Evolutionary conservation across 768 basidiomycete genomes (phyloP).

Genomic region (Collybia sordida): DNA sequence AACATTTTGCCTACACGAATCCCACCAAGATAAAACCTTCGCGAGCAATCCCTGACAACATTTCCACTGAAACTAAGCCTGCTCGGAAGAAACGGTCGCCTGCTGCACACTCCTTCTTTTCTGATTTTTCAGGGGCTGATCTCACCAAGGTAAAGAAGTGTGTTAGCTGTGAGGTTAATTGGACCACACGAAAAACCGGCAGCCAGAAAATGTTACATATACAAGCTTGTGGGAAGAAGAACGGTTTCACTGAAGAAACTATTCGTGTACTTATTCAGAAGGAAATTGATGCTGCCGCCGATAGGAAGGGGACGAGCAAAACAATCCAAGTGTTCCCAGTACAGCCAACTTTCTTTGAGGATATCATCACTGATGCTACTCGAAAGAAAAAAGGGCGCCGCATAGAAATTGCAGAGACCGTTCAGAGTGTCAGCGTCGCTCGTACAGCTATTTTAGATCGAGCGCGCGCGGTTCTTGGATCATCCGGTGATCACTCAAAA

Average conservation of each 20-base stretch:
- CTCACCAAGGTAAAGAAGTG: conserved; percentile 54
- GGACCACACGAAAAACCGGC: conserved; percentile 70
- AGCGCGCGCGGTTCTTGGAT: conserved; percentile 31
- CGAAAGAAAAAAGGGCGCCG: conserved; percentile 46
- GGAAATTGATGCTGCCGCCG: conserved; percentile 32
- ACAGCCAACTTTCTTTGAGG: conserved; percentile 49
- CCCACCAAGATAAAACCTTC: conserved; percentile 7
- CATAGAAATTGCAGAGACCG: conserved; percentile 34
- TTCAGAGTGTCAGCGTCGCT: conserved; percentile 46
- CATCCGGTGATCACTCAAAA: conserved; percentile 11
- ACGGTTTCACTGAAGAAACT: conserved; percentile 51
- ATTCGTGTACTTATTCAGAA: conserved; percentile 49
- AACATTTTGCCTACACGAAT: conserved; percentile 39
- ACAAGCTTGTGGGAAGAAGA: conserved; percentile 65
- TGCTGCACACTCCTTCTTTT: conserved; percentile 17
- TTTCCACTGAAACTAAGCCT: background rate
- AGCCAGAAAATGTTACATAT: conserved; percentile 69
- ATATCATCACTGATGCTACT: conserved; percentile 45
- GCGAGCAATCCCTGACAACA: conserved; percentile 8
- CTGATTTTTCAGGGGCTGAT: conserved; percentile 45
- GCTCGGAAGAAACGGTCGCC: conserved; percentile 12
- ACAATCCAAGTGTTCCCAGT: conserved; percentile 13
- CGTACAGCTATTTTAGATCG: conserved; percentile 41
- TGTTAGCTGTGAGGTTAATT: conserved; percentile 59
- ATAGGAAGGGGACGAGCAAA: conserved; percentile 13